Evolutionary conservation across 2,329 filamentous ascomycete species (phyloP).

Genomic region (Ophiocordyceps polyrhachis-furcata): DNA sequence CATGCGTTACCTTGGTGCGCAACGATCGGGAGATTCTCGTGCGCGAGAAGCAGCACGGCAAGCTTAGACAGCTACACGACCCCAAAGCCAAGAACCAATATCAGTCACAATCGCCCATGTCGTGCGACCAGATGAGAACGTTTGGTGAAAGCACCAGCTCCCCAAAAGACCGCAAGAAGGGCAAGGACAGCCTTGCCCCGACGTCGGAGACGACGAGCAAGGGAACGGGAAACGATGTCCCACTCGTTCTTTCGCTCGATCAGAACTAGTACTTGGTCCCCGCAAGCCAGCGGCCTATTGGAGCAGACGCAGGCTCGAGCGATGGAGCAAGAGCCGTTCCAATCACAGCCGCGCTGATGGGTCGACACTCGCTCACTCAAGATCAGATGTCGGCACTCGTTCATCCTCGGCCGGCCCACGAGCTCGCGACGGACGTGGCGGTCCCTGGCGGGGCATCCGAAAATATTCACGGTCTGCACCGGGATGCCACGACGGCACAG

Average conservation of each 20-base stretch:
- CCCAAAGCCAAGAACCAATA: slow-evolving; percentile 6
- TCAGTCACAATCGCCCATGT: slow-evolving; percentile 8
- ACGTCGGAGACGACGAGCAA: neutral
- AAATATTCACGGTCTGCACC: slow-evolving; percentile 2
- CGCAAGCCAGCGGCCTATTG: neutral
- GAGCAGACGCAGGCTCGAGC: neutral
- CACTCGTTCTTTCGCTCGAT: slow-evolving; percentile 3
- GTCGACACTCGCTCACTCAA: slow-evolving; percentile 2
- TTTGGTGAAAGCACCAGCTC: neutral
- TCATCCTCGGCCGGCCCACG: slow-evolving; percentile 1
- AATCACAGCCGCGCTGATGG: slow-evolving; percentile 1
- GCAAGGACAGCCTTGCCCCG: neutral
- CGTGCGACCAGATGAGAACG: slow-evolving; percentile 1
- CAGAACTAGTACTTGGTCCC: slow-evolving; percentile 6
- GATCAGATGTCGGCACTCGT: slow-evolving; percentile 2
- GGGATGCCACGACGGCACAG: slow-evolving; percentile 1
- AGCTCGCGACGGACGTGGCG: slow-evolving; percentile 2
- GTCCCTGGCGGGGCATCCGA: neutral
- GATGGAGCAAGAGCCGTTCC: neutral
- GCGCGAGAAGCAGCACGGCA: slow-evolving; percentile 8
- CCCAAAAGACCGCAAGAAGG: neutral
- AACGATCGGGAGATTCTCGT: slow-evolving; percentile 15
- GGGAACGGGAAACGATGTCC: neutral
- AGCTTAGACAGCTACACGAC: slow-evolving; percentile 2
- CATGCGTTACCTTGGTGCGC: slow-evolving; percentile 9